A percentile compares a stretch with the other conserved stretches of the same genome.
These are phyloP conservation scores for Peribolospora baueri DNA, from an alignment of 768 basidiomycete genomes.

Conservation along the genomic window DNA sequence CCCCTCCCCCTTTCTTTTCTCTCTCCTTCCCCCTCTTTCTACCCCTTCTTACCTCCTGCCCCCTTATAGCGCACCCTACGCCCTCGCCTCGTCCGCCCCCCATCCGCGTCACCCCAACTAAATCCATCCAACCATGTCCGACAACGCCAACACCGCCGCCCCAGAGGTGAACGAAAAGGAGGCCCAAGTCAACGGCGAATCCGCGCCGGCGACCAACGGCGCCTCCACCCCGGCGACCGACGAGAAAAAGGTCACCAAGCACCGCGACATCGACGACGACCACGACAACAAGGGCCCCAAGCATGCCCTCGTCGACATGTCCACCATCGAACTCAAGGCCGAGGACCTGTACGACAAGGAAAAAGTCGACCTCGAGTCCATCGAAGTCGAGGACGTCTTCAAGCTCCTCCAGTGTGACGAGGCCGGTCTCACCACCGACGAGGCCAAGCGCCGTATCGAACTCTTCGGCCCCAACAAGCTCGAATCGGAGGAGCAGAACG, in stretches of 20 bases:
- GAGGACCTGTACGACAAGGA: conserved; percentile 47
- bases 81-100: background rate
- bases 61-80: background rate
- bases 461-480: conserved; percentile 93
- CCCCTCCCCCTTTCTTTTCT: background rate
- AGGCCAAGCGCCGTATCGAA: conserved; percentile 59
- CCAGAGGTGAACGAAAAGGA: conserved; percentile 8
- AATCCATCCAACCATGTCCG: background rate
- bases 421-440: conserved; percentile 45
- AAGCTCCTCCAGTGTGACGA: conserved; percentile 63
- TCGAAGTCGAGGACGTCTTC: conserved; percentile 90
- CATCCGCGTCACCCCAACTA: background rate
- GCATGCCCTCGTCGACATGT: conserved; percentile 68
- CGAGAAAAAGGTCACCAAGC: background rate
- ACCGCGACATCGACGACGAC: background rate
- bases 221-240: conserved; percentile 1
- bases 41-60: background rate
- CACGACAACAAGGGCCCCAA: conserved; percentile 11
- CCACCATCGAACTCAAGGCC: conserved; percentile 65
- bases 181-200: background rate
- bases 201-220: conserved; percentile 9
- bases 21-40: background rate
- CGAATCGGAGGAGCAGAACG: conserved; percentile 68
- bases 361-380: conserved; percentile 94
- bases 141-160: background rate